Evolutionary conservation across 2,329 filamentous ascomycete genomes (phyloP).

Genomic region (Lachnellula arida): DNA sequence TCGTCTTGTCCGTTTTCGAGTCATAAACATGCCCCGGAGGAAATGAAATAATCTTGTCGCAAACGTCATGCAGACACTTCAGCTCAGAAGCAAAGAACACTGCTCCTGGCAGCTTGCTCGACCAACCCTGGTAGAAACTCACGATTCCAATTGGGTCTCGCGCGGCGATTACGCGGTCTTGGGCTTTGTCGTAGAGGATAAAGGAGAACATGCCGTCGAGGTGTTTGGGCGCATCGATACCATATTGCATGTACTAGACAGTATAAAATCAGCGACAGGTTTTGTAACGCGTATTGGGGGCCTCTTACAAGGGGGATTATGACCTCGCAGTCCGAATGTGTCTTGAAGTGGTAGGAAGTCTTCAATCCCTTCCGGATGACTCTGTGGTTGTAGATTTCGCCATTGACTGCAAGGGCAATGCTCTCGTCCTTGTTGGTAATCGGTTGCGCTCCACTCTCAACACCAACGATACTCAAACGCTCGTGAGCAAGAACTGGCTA

Average conservation of each 20-base stretch:
- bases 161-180: conserved; percentile 88
- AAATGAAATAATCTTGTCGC: conserved; percentile 92
- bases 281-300: conserved; percentile 13
- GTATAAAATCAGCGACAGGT: conserved; percentile 9
- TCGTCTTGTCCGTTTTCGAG: conserved; percentile 80
- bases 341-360: conserved; percentile 92
- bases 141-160: conserved; percentile 96
- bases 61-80: conserved; percentile 88
- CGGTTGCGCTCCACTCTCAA: conserved; percentile 93
- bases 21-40: conserved; percentile 95
- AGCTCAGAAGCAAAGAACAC: conserved; percentile 97
- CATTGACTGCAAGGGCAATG: conserved; percentile 93
- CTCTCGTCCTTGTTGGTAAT: conserved; percentile 85
- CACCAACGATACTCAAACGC: conserved; percentile 90
- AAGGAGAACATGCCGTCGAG: conserved; percentile 99
- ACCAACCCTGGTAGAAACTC: conserved; percentile 94
- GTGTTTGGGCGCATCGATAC: conserved; percentile 83
- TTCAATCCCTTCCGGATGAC: conserved; percentile 84
- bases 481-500: conserved; percentile 86
- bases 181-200: conserved; percentile 92
- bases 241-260: conserved; percentile 81
- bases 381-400: conserved; percentile 99
- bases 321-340: conserved; percentile 96
- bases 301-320: conserved; percentile 85
- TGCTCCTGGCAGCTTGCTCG: conserved; percentile 73